These are phyloP conservation scores for Diaporthe ilicicola DNA, from an alignment of 2,329 filamentous ascomycete genomes.

Conservation along the genomic window DNA sequence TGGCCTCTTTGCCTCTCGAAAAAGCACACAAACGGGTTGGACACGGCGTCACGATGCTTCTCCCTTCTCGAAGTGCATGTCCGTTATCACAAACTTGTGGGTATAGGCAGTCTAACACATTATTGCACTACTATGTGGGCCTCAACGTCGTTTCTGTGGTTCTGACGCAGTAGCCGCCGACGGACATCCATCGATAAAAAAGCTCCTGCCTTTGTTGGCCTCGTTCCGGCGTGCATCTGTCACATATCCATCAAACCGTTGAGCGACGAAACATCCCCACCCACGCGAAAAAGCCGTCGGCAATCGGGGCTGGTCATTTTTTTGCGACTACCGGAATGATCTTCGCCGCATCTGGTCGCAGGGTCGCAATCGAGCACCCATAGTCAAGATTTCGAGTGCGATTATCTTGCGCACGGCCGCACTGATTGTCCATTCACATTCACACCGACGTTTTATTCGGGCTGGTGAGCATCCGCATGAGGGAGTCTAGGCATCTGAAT, in stretches of 20 bases:
- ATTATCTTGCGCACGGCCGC: conserved; percentile 13
- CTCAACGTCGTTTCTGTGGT: neutral
- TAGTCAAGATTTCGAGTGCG: neutral
- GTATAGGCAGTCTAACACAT: conserved; percentile 12
- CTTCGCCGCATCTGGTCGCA: neutral
- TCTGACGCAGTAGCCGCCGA: too few relatives aligned
- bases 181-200: conserved; percentile 1
- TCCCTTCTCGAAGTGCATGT: neutral
- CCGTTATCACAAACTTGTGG: conserved; percentile 19
- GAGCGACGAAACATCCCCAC: neutral
- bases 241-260: neutral
- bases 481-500: neutral
- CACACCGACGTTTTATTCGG: neutral
- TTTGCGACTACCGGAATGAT: neutral
- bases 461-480: neutral
- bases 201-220: neutral
- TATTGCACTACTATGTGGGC: neutral
- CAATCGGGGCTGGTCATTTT: neutral
- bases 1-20: neutral
- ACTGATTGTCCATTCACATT: neutral
- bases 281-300: neutral
- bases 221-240: neutral
- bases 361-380: conserved; percentile 10
- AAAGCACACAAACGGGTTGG: neutral
- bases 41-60: neutral